Base-by-base conservation (phyloP, 306 rosid species). In the Vigna reflexopilosa region DNA sequence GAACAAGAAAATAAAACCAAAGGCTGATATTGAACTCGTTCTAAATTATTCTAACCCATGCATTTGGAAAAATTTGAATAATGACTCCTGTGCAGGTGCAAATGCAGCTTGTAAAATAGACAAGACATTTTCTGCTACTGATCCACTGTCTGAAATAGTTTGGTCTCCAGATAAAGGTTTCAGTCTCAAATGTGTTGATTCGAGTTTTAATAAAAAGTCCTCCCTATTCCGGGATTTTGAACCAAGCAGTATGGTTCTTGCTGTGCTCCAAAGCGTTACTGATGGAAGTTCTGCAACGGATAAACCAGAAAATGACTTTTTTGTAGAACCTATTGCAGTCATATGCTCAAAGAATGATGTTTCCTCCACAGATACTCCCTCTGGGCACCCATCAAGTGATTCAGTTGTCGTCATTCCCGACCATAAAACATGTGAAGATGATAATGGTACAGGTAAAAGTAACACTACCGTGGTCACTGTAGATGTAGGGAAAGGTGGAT, bases 1-100 rank as follows among this genome's bases (percentile, higher is more conserved):
- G 38, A 74, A 73, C 70, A 85, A 86, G 77, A 83, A 79, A 80
- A 47, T 54, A 80, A 91, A 92, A 57, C 83, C 92, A 6, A 85
- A 74, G 73, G 79, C 76, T 26, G 92, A 87, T 84, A 76, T 89
- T 72, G 91, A 84, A 71, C 91, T 87, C 48, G 72, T 68, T 58
- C 59, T 80, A 80, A 81, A 85, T 54, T 75, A 85, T 80, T 81
- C 88, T 30, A 80, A 79, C 63, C 83, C 79, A 7, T 70, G 69
- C 80, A 62, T 52, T 72, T 70, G 83, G 85, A 70, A 83, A 70
- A 67, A 32, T 14, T 68, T 83, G 86, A 80, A 67, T 38, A 78
- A 79, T 79, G 89, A 84, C 42, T 73, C 82, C 48, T 88, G 98
- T 92, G 98, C 91, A 95, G 97, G 97, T 92, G 98, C 96, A 95